These are phyloP conservation scores for Coprinopsis sp. DNA, from an alignment of 768 basidiomycete species.

Conservation along the genomic window DNA sequence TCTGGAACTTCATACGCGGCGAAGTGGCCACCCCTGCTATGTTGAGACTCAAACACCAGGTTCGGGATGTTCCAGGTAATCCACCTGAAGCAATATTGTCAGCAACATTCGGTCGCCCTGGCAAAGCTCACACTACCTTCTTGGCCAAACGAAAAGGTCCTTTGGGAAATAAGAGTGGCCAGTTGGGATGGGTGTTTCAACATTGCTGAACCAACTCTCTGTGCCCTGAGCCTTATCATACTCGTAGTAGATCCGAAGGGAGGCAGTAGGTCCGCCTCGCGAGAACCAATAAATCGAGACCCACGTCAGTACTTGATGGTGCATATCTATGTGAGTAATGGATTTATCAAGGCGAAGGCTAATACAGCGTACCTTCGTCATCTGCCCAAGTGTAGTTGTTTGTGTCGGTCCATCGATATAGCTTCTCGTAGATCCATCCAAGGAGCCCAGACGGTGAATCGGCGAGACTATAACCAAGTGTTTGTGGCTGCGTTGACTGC, in stretches of 20 bases:
- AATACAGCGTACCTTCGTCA: conserved; percentile 40
- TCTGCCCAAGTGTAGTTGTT: conserved; percentile 50
- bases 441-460: conserved; percentile 56
- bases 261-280: conserved; percentile 51
- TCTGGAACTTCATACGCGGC: conserved; percentile 29
- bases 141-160: conserved; percentile 28
- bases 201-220: background rate
- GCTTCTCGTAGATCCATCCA: conserved; percentile 52
- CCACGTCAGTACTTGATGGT: conserved; percentile 49
- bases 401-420: conserved; percentile 48
- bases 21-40: conserved; percentile 43
- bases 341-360: background rate
- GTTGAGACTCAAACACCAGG: conserved; percentile 33
- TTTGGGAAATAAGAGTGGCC: conserved; percentile 47
- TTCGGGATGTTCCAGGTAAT: conserved; percentile 12
- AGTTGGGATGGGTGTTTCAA: conserved; percentile 31
- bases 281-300: conserved; percentile 59
- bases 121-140: conserved; percentile 13
- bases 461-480: conserved; percentile 48
- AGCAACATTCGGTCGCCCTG: background rate
- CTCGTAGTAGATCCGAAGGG: conserved; percentile 57
- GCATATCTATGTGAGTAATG: background rate
- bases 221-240: conserved; percentile 13
- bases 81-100: conserved; percentile 15
- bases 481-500: conserved; percentile 48